Percentiles rank a stretch among this genome's conserved stretches.
phyloP scores from a whole-genome alignment of 1,284 basidiomycete species.

The Papiliotrema laurentii region DNA sequence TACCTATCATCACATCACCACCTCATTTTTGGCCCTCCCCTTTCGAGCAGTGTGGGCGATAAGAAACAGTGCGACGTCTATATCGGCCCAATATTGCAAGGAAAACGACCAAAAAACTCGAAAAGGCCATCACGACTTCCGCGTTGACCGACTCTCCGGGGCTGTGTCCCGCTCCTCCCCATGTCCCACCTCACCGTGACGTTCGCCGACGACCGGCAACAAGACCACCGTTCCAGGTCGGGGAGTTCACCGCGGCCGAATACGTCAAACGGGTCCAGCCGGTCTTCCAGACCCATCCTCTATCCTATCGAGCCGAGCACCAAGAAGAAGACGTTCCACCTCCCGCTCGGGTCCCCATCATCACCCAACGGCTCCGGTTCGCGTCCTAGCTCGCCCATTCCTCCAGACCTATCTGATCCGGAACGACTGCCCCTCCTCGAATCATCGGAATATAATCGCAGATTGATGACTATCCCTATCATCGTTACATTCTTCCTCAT shows the following conservation, averaged over 20 bases:
- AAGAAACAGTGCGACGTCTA: no score
- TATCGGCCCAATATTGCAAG: no score
- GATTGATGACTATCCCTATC: constrained; percentile 6
- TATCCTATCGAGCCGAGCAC: background rate
- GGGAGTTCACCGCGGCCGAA: background rate
- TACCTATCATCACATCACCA: no score
- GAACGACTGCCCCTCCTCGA: constrained; percentile 28
- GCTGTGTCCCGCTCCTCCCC: no score
- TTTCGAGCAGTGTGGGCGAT: no score
- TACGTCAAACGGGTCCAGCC: background rate
- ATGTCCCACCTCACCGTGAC: background rate
- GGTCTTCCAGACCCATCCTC: background rate
- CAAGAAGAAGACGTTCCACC: background rate
- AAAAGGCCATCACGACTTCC: background rate
- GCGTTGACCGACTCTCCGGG: no score
- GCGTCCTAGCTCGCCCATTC: background rate
- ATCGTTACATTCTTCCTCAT: no score
- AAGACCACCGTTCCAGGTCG: background rate
- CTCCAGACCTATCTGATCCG: constrained; percentile 4
- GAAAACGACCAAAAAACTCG: no score
- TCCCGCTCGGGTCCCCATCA: background rate
- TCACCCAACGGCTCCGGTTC: background rate
- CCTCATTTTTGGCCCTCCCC: no score
- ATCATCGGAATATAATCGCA: background rate
- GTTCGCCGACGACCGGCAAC: background rate